Percentiles rank a stretch among this genome's conserved stretches.
phyloP scores from a whole-genome alignment of 495 filamentous ascomycete species.

The Aspergillus sclerotioniger region DNA sequence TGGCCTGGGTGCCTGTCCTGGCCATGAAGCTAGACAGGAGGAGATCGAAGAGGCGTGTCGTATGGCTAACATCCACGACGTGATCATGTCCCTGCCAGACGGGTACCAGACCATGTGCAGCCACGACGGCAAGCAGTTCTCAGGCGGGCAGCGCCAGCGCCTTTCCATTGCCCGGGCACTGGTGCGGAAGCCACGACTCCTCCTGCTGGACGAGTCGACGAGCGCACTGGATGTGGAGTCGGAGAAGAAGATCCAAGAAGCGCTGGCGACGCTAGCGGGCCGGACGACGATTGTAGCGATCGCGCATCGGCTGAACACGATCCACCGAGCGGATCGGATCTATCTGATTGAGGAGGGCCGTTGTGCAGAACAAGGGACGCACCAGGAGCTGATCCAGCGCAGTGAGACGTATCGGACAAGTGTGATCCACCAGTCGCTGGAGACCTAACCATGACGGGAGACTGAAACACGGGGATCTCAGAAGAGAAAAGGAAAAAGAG shows the following conservation, averaged over 20 bases:
- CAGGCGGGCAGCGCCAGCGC: slow-evolving; percentile 74
- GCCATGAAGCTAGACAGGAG: slow-evolving; percentile 39
- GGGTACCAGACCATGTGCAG: slow-evolving; percentile 66
- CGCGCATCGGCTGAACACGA: slow-evolving; percentile 71
- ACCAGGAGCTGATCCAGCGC: slow-evolving; percentile 59
- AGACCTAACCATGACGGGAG: slow-evolving; percentile 5
- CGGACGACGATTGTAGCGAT: slow-evolving; percentile 74
- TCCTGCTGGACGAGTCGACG: slow-evolving; percentile 78
- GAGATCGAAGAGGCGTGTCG: slow-evolving; percentile 57
- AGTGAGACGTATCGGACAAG: slow-evolving; percentile 58
- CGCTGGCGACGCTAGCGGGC: slow-evolving; percentile 58
- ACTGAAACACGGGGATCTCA: not conserved
- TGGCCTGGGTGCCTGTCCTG: slow-evolving; percentile 45
- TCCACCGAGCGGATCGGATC: slow-evolving; percentile 72
- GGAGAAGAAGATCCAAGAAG: slow-evolving; percentile 67
- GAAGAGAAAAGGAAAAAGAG: too few species aligned
- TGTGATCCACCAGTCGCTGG: slow-evolving; percentile 36
- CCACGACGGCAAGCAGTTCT: slow-evolving; percentile 59
- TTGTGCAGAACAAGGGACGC: slow-evolving; percentile 65
- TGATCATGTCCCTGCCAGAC: slow-evolving; percentile 53
- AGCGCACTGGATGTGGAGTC: slow-evolving; percentile 68
- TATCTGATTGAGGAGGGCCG: slow-evolving; percentile 67
- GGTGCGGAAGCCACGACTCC: slow-evolving; percentile 64
- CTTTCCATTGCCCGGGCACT: slow-evolving; percentile 74
- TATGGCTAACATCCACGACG: slow-evolving; percentile 58